Evolutionary conservation across 129 eudicot species (phyloP).

Genomic region (Pulicaria dysenterica): DNA sequence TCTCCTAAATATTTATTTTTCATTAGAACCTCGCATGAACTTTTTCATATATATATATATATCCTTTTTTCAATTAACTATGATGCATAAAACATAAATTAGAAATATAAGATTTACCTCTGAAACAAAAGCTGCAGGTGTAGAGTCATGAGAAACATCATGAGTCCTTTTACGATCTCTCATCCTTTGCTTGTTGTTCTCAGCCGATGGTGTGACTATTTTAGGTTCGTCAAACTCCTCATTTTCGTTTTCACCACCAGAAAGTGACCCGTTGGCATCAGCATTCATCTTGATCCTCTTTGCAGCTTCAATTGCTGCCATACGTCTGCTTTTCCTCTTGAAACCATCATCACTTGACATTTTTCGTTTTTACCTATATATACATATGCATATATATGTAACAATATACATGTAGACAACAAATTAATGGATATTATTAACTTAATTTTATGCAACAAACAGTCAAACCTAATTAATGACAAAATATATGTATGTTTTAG

Average conservation of each 20-base stretch:
- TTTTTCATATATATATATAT: too few species aligned
- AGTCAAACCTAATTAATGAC: too few species aligned
- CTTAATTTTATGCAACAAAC: neutral
- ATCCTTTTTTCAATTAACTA: too few species aligned
- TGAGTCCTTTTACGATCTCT: too few species aligned
- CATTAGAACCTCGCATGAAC: too few species aligned
- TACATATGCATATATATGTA: neutral
- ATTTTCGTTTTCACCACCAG: neutral
- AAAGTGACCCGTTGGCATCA: neutral
- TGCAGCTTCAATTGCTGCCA: constrained; percentile 31
- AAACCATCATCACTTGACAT: constrained; percentile 26
- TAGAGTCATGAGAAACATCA: too few species aligned
- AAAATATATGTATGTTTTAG: too few species aligned
- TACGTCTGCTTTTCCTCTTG: constrained; percentile 35
- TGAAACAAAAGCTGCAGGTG: too few species aligned
- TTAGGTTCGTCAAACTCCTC: neutral
- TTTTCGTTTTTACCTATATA: neutral
- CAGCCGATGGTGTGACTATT: neutral
- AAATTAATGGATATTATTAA: neutral
- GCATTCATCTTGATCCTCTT: constrained; percentile 26
- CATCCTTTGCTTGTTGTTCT: neutral
- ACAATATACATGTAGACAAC: neutral
- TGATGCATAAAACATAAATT: too few species aligned
- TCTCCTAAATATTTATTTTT: too few species aligned
- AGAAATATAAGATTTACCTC: too few species aligned